Evolutionary conservation across 495 filamentous ascomycete genomes (phyloP), one percentile per base, ranked within the genome.

Genomic region (Aspergillus conjunctus): DNA sequence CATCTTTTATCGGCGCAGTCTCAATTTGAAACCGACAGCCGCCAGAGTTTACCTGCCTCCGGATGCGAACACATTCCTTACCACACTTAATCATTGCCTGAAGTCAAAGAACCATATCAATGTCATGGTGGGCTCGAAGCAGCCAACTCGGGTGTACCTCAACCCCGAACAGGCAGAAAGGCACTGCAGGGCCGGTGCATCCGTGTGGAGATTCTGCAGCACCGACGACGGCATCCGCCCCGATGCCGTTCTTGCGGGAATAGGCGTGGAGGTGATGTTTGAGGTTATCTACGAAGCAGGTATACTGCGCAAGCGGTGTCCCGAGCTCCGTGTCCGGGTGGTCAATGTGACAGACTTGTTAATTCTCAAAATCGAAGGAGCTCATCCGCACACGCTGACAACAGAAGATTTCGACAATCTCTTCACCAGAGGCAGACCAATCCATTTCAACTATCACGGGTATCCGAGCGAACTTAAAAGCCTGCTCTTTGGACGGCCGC

Each of bases 371-470:
- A 26, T 2, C 26, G 26, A 26, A 26, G 26, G 26, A 5, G 26
- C 2, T 2, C 26, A 26, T 5, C 26, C 26, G 26, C 26, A 26
- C 26, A 5, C 26, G 26, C 26, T 26, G 26, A 26, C 26, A 5
- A 26, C 26, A 26, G 73, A 79, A n/a, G 78, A 70, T 0, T 91
- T 89, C 57, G 71, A 80, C 31, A 72, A 77, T 1, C 68, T 91
- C 10, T 89, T 91, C 67, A 89, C 87, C 0, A n/a, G 66, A 0
- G 85, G 90, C 59, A 72, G 62, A 11, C 76, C 80, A 9, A 78
- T 90, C 43, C 78, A 86, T 65, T 86, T 90, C 74, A 92, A 91
- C 71, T 91, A 89, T 62, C 88, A 91, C 62, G 87, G 88, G 12
- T 90, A 90, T 62, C 67, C 78, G 10, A 78, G 79, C 17, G 87